These are phyloP conservation scores for Anisodus tanguticus DNA, from an alignment of 257 asterid genomes.

Conservation along the genomic window DNA sequence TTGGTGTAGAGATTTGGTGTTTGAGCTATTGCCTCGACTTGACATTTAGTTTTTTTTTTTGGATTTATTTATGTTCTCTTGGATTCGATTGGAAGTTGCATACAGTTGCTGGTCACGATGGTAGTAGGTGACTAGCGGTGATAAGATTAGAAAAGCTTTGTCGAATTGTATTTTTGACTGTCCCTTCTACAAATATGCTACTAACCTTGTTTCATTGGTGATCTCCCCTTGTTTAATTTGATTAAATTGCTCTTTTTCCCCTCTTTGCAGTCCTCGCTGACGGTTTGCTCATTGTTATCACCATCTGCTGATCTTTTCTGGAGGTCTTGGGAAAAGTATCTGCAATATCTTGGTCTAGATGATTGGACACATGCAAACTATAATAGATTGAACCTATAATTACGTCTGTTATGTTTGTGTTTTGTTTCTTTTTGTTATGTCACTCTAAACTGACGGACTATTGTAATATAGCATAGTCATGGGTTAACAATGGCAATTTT, in stretches of 20 bases:
- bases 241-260: not conserved
- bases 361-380: conserved; percentile 9
- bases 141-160: conserved; percentile 1
- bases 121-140: not conserved
- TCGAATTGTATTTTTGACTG: not conserved
- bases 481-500: not conserved
- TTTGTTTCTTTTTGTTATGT: conserved; percentile 15
- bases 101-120: not conserved
- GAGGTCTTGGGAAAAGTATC: not conserved
- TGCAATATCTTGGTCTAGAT: not conserved
- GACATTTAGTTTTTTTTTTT: too few species aligned
- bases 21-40: conserved; percentile 14
- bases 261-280: conserved; percentile 61
- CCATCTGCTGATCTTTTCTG: conserved; percentile 11
- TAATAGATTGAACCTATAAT: not conserved
- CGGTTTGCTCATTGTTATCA: conserved; percentile 26
- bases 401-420: conserved; percentile 2
- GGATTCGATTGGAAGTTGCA: not conserved
- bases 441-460: not conserved
- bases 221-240: not conserved
- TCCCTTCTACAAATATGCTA: not conserved
- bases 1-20: conserved; percentile 10
- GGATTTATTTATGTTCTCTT: not conserved
- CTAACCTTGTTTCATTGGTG: not conserved
- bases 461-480: not conserved